These are phyloP conservation scores for Omphalotus guepiniiformis DNA, from an alignment of 768 basidiomycete genomes.

Conservation along the genomic window DNA sequence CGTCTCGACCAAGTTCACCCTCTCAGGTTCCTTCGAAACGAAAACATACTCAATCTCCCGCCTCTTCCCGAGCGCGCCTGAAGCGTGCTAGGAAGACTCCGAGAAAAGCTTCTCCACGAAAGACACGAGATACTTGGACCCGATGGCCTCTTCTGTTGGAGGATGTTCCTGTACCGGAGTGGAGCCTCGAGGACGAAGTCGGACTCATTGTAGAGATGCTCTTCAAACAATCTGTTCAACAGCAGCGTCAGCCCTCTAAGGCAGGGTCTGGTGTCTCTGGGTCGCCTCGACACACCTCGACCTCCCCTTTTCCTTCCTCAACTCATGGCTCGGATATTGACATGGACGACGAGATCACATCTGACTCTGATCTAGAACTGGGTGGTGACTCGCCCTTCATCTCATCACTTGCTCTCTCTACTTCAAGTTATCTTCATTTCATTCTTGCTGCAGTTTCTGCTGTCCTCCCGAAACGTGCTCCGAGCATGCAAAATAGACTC, in stretches of 20 bases:
- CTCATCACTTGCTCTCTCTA: slow-evolving; percentile 36
- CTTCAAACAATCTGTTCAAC: not conserved
- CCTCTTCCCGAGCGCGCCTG: not conserved
- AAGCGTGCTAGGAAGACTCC: not conserved
- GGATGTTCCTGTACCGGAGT: slow-evolving; percentile 66
- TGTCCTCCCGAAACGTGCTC: slow-evolving; percentile 50
- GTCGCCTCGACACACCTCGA: too few species aligned
- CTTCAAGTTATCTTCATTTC: slow-evolving; percentile 43
- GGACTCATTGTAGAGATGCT: slow-evolving; percentile 31
- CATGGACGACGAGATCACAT: slow-evolving; percentile 19
- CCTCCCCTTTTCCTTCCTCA: too few species aligned
- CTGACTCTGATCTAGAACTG: slow-evolving; percentile 19
- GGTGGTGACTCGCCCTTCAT: slow-evolving; percentile 23
- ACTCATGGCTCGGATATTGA: not conserved
- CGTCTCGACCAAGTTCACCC: not conserved
- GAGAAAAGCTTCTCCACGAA: not conserved
- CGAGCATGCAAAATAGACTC: slow-evolving; percentile 63
- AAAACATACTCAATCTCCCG: slow-evolving; percentile 17
- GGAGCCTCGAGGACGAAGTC: slow-evolving; percentile 69
- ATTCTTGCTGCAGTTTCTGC: slow-evolving; percentile 52
- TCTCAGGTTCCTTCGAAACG: slow-evolving; percentile 15
- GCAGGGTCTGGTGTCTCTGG: too few species aligned
- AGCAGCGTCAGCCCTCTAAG: too few species aligned
- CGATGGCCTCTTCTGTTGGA: slow-evolving; percentile 66
- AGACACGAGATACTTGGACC: slow-evolving; percentile 52